phyloP scores from a whole-genome alignment of 768 basidiomycete genomes.

The Amanita phalloides region DNA sequence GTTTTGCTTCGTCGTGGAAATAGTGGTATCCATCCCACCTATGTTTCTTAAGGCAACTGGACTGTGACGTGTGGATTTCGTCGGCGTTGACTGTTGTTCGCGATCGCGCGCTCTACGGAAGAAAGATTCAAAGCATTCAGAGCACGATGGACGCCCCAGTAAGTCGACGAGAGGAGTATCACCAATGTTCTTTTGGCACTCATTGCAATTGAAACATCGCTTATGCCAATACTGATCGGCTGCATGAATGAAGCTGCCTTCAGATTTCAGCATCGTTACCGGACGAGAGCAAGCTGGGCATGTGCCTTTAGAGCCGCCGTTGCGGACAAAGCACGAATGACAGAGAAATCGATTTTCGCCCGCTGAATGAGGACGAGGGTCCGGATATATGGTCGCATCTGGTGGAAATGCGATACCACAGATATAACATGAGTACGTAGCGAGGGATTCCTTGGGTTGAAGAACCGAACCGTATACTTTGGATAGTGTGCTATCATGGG shows the following conservation, averaged over 20 bases:
- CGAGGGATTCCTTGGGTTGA: constrained; percentile 67
- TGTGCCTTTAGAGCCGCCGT: constrained; percentile 70
- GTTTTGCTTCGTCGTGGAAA: constrained; percentile 11
- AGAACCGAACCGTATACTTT: constrained; percentile 83
- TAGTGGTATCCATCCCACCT: constrained; percentile 30
- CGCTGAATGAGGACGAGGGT: constrained; percentile 30
- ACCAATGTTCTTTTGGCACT: constrained; percentile 65
- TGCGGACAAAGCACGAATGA: constrained; percentile 55
- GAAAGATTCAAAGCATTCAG: constrained; percentile 73
- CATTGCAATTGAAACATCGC: constrained; percentile 65
- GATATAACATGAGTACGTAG: constrained; percentile 55
- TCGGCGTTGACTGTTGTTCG: constrained; percentile 23
- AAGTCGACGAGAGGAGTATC: constrained; percentile 74
- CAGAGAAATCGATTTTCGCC: constrained; percentile 51
- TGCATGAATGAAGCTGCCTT: constrained; percentile 70
- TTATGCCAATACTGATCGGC: constrained; percentile 72
- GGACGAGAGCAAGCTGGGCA: constrained; percentile 60
- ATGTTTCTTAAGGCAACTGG: constrained; percentile 26
- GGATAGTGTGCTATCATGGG: constrained; percentile 48
- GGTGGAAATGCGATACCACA: constrained; percentile 62
- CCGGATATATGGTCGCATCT: constrained; percentile 81
- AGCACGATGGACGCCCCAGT: constrained; percentile 70
- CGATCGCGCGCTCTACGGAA: constrained; percentile 42
- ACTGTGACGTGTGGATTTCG: constrained; percentile 19
- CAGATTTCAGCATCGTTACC: constrained; percentile 64